Evolutionary conservation across 179 eudicot genomes (phyloP), one percentile per base, ranked within the genome.

Genomic region (Spergularia azorica): DNA sequence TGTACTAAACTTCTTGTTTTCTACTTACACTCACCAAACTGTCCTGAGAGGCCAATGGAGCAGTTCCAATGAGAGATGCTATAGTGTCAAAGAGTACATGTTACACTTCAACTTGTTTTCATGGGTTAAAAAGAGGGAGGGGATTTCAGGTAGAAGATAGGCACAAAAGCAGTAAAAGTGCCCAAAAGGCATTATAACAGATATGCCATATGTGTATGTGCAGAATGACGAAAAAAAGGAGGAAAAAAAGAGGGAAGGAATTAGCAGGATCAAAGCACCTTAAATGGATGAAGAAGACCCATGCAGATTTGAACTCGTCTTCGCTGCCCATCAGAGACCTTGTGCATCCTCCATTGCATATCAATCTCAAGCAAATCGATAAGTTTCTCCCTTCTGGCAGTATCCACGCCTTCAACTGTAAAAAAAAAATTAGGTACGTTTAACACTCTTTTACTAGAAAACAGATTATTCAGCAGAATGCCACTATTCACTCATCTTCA

Each of bases 261-360:
- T 50, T 73, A 73, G 18, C 9, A 9, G 41, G 43, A 72, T 52
- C 15, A 48, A 82, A 8, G 73, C 79, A 93, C 99, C 97, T 95
- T 88, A 81, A 89, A 95, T 60, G 97, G 96, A 81, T 89, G 91
- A 79, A 95, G 97, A 72, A 95, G 99, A 73, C 97, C 99, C 95
- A 95, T 80, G 86, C 99, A 95, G 81, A 95, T 95, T 85, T 95
- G 99, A 54, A 95, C 99, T 76, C 97, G 83, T 66, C 97, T 89
- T 70, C 99, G 68, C 87, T 95, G 99, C 32, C 99, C 99, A 93
- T 95, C 97, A 79, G 97, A 95, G 63, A 95, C 99, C 86, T 95
- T 95, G 73, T 93, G 99, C 99, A 95, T 95, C 50, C 99, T 87
- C 97, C 99, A 95, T 65, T 85, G 79, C 68, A 95, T 83, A 85